Evolutionary conservation across 2,329 filamentous ascomycete species (phyloP).

Genomic region (Aspergillus sp.): DNA sequence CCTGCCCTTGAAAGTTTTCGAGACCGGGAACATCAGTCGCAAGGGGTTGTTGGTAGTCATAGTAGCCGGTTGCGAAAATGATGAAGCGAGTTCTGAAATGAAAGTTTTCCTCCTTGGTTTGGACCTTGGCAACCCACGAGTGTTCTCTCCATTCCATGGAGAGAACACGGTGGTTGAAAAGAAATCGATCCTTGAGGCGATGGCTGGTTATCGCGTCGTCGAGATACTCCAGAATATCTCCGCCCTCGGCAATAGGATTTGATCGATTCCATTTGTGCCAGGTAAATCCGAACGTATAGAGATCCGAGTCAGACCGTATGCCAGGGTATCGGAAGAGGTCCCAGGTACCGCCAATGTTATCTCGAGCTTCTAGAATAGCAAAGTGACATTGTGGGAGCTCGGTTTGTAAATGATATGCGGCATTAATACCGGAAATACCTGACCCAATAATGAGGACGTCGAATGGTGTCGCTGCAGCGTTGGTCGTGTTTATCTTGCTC

Average conservation of each 20-base stretch:
- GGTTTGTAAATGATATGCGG: conserved; percentile 40
- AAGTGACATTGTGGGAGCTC: conserved; percentile 37
- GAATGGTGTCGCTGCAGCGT: background rate
- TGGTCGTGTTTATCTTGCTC: background rate
- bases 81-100: conserved; percentile 35
- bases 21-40: conserved; percentile 57
- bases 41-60: conserved; percentile 59
- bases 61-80: conserved; percentile 60
- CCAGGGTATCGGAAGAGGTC: conserved; percentile 52
- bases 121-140: conserved; percentile 24
- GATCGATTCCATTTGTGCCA: conserved; percentile 59
- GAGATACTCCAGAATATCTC: conserved; percentile 48
- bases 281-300: conserved; percentile 54
- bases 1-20: conserved; percentile 53
- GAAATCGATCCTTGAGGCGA: conserved; percentile 49
- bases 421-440: conserved; percentile 47
- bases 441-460: conserved; percentile 40
- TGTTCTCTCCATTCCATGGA: conserved; percentile 43
- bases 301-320: conserved; percentile 54
- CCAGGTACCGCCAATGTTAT: conserved; percentile 48
- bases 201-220: conserved; percentile 39
- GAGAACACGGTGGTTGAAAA: conserved; percentile 43
- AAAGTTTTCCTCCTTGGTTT: conserved; percentile 44
- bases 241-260: conserved; percentile 42
- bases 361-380: conserved; percentile 42